A percentile compares a stretch with the other conserved stretches of the same genome.
These are phyloP conservation scores for Catharanthus roseus DNA, from an alignment of 257 asterid species.

Conservation along the genomic window DNA sequence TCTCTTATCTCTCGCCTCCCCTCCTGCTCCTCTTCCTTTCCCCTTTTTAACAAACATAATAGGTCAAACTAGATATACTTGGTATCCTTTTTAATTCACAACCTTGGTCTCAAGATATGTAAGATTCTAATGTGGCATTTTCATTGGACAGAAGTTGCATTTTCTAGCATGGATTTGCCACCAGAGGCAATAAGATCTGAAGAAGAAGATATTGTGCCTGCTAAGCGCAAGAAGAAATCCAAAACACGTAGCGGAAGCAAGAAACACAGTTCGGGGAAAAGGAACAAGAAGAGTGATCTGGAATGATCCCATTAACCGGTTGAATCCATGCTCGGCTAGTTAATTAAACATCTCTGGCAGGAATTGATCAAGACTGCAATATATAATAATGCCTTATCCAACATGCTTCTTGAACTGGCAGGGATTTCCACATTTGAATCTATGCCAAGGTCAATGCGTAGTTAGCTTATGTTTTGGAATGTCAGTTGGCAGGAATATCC, in stretches of 20 bases:
- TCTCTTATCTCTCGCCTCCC: not conserved
- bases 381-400: not conserved
- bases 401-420: not conserved
- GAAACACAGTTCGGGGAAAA: constrained; percentile 43
- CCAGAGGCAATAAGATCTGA: constrained; percentile 30
- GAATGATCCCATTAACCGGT: not conserved
- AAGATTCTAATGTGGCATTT: constrained; percentile 9
- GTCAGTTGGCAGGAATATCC: not conserved
- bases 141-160: constrained; percentile 21
- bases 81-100: not conserved
- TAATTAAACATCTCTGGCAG: not conserved
- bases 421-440: not conserved
- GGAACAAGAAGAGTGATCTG: constrained; percentile 21
- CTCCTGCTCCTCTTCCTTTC: no score
- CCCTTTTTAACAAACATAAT: not conserved
- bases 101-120: not conserved
- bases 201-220: constrained; percentile 20
- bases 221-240: constrained; percentile 37
- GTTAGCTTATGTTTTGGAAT: not conserved
- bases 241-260: constrained; percentile 30
- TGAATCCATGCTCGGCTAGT: not conserved
- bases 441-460: not conserved
- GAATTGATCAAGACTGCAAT: not conserved
- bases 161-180: constrained; percentile 12
- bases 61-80: not conserved